A percentile compares a stretch with the other conserved stretches of the same genome.
Evolutionary conservation across 805 yeast species (phyloP).

Genomic region (Candida cerambycidarum): DNA sequence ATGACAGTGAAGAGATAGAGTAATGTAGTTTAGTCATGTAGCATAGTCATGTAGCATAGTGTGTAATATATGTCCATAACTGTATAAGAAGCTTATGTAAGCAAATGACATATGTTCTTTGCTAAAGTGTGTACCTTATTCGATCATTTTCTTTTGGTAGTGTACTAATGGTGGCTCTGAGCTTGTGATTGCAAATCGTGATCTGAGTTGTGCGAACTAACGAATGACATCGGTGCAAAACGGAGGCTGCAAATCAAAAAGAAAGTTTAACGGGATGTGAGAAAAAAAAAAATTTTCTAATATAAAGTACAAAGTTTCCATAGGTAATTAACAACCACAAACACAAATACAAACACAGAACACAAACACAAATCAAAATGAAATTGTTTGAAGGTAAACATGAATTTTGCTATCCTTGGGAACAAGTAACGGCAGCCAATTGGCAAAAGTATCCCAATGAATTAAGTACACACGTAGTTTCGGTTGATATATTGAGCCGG

Average conservation of each 20-base stretch:
- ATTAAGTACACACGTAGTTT: conserved; percentile 85
- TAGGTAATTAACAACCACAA: not conserved
- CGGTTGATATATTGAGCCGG: conserved; percentile 84
- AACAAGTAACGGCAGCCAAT: conserved; percentile 90
- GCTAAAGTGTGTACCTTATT: too few species aligned
- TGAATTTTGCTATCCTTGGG: conserved; percentile 84
- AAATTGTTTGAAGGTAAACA: conserved; percentile 73
- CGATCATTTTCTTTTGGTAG: too few species aligned
- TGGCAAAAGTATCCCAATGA: conserved; percentile 98
- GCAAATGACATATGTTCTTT: too few species aligned
- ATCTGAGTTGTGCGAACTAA: too few species aligned
- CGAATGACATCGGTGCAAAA: conserved; percentile 5
- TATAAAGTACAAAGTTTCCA: not conserved
- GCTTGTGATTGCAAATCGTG: too few species aligned
- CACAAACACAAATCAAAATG: conserved; percentile 50
- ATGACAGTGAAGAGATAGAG: too few species aligned
- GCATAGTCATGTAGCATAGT: too few species aligned
- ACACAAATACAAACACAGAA: too few species aligned
- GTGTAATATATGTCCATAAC: too few species aligned
- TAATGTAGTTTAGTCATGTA: too few species aligned
- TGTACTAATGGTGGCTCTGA: too few species aligned
- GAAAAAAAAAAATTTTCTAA: conserved; percentile 1
- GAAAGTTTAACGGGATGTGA: conserved; percentile 5
- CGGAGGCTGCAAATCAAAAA: conserved; percentile 9
- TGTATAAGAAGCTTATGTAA: too few species aligned